Percentiles rank a stretch among this genome's conserved stretches.
phyloP scores from a whole-genome alignment of 1,284 basidiomycete species.

The Boletus smithii region DNA sequence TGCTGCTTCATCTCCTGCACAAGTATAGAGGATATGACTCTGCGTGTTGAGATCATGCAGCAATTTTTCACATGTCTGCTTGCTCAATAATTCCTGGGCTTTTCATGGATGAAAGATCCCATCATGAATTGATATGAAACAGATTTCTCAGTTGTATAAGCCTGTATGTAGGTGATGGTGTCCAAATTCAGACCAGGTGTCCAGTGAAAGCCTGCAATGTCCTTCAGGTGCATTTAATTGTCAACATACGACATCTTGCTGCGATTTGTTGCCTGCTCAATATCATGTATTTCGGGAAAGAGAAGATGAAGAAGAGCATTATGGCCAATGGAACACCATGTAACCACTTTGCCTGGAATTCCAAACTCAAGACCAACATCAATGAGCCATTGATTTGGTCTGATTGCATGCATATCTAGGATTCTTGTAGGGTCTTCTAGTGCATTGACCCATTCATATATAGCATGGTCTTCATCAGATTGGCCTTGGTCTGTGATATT shows the following conservation, averaged over 20 bases:
- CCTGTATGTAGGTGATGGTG: background rate
- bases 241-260: background rate
- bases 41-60: background rate
- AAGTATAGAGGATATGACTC: background rate
- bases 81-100: background rate
- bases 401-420: background rate
- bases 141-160: background rate
- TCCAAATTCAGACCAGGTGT: background rate
- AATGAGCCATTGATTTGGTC: background rate
- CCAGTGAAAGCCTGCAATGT: background rate
- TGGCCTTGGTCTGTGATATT: background rate
- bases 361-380: background rate
- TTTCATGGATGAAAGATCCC: background rate
- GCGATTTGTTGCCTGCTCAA: background rate
- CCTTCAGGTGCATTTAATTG: background rate
- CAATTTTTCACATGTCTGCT: background rate
- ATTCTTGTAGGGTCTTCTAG: background rate
- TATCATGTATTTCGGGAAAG: background rate
- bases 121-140: background rate
- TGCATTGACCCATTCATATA: background rate
- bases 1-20: background rate
- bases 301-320: background rate
- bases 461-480: background rate
- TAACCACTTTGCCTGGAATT: background rate
- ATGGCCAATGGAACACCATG: background rate